These are phyloP conservation scores for Dictyostelium capitatum DNA, from an alignment of 78 protist species.

Conservation along the genomic window DNA sequence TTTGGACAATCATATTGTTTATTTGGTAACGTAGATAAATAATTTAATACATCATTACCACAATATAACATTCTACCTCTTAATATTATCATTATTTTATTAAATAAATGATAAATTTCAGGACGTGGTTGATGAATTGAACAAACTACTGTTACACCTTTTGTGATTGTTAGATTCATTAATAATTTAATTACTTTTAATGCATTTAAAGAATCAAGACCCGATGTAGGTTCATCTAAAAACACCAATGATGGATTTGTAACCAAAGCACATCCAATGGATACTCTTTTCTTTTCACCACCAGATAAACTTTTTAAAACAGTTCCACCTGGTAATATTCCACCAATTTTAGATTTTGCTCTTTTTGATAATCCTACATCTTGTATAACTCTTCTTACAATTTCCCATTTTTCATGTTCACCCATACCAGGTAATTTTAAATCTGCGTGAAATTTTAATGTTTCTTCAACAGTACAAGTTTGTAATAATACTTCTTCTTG, in stretches of 20 bases:
- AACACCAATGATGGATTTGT: conserved; percentile 79
- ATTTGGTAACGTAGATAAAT: conserved; percentile 6
- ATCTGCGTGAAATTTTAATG: conserved; percentile 69
- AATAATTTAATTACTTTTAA: conserved; percentile 34
- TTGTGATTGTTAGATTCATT: not conserved
- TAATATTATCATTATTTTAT: conserved; percentile 23
- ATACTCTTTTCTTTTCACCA: conserved; percentile 83
- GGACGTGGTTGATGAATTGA: conserved; percentile 74
- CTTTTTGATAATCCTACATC: conserved; percentile 57
- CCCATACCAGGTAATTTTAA: conserved; percentile 18
- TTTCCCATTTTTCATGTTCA: conserved; percentile 18
- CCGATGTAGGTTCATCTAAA: conserved; percentile 82
- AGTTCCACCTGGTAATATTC: conserved; percentile 66
- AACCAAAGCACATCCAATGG: conserved; percentile 85
- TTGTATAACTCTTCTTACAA: conserved; percentile 32
- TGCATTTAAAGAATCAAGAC: conserved; percentile 39
- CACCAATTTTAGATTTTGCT: conserved; percentile 60
- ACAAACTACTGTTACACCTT: conserved; percentile 56
- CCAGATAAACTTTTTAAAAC: conserved; percentile 72
- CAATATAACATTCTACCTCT: conserved; percentile 45
- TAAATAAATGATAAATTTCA: conserved; percentile 38
- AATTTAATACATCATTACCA: conserved; percentile 23
- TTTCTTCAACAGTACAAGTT: conserved; percentile 62
- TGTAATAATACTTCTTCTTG: conserved; percentile 65
- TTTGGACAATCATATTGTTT: conserved; percentile 28